Percentiles rank a stretch among this genome's conserved stretches.
phyloP scores from a whole-genome alignment of 805 yeast species.

The Starmerella bombi region DNA sequence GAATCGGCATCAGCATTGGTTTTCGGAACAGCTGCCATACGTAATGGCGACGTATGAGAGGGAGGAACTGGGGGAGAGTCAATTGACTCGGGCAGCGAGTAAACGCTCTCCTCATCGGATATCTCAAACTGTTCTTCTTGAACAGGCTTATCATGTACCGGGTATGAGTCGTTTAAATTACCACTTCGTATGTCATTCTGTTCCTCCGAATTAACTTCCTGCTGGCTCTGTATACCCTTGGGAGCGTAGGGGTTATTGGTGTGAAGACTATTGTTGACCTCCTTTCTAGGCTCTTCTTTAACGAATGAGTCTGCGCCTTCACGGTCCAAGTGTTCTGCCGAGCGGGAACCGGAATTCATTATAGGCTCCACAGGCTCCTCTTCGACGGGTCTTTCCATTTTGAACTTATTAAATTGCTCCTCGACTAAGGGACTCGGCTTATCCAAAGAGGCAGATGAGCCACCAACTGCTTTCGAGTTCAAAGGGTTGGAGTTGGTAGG shows the following conservation, averaged over 20 bases:
- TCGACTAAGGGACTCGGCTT: neutral
- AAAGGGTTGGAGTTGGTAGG: neutral
- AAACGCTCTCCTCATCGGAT: neutral
- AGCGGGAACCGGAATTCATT: too few species aligned
- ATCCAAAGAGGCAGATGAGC: neutral
- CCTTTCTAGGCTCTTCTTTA: neutral
- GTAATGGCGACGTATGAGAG: neutral
- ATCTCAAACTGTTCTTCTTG: neutral
- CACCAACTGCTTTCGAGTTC: neutral
- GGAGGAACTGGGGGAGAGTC: neutral
- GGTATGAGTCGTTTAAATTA: neutral
- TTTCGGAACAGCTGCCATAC: neutral
- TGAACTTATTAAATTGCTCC: conserved; percentile 1
- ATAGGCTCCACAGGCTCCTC: too few species aligned
- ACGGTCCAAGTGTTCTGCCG: neutral
- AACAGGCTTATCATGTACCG: neutral
- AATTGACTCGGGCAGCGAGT: neutral
- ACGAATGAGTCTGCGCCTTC: neutral
- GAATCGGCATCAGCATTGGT: neutral
- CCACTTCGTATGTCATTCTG: neutral
- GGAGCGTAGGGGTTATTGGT: neutral
- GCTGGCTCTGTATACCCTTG: neutral
- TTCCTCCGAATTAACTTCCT: neutral
- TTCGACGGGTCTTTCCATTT: neutral
- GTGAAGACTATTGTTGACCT: neutral